phyloP scores from a whole-genome alignment of 1,284 basidiomycete species.

The Thecaphora thlaspeos region DNA sequence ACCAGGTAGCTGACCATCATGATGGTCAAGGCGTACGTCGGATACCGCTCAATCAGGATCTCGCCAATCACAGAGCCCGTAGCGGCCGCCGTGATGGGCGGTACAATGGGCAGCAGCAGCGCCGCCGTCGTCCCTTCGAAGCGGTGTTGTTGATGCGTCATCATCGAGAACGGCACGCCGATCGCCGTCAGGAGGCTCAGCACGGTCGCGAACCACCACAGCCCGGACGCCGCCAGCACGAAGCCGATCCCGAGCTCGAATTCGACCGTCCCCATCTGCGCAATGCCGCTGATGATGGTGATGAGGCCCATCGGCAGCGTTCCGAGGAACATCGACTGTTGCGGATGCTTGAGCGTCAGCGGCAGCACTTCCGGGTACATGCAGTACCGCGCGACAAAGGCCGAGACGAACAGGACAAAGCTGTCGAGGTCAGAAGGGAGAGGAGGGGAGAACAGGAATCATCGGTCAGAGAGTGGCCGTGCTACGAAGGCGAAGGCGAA shows the following conservation, averaged over 20 bases:
- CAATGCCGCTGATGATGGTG: constrained; percentile 42
- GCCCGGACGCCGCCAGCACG: constrained; percentile 23
- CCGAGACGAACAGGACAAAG: constrained; percentile 36
- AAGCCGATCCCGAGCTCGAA: constrained; percentile 34
- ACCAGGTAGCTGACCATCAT: constrained; percentile 38
- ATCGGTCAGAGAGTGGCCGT: no score
- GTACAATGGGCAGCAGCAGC: constrained; percentile 43
- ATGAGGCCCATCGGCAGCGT: constrained; percentile 45
- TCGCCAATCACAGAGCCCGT: constrained; percentile 35
- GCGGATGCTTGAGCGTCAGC: constrained; percentile 47
- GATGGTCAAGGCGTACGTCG: constrained; percentile 44
- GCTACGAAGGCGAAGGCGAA: no score
- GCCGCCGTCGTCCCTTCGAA: constrained; percentile 44
- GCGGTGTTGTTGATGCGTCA: constrained; percentile 47
- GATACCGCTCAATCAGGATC: constrained; percentile 25
- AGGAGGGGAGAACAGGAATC: no score
- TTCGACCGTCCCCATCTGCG: constrained; percentile 32
- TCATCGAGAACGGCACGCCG: constrained; percentile 45
- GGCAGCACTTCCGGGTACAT: constrained; percentile 45
- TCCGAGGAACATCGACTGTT: constrained; percentile 43
- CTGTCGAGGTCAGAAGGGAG: constrained; percentile 6
- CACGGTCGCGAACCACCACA: constrained; percentile 36
- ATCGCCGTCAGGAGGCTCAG: constrained; percentile 27
- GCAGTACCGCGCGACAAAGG: constrained; percentile 36
- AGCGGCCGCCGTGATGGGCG: constrained; percentile 45